These are phyloP conservation scores for Mortierella sp. DNA, from an alignment of 371 early-diverging fungal species.

Conservation along the genomic window DNA sequence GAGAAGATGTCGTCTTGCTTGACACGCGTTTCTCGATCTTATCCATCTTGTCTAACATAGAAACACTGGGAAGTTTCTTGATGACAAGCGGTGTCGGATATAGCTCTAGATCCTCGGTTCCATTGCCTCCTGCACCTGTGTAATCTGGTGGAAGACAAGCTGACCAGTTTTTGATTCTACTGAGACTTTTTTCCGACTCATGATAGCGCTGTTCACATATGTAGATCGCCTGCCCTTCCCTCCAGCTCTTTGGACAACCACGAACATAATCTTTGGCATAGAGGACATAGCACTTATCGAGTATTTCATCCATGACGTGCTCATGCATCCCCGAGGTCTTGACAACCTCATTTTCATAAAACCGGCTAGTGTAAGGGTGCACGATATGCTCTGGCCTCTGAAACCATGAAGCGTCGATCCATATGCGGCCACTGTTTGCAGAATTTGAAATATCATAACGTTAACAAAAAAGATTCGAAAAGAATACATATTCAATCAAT, in stretches of 20 bases:
- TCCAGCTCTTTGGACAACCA: conserved; percentile 54
- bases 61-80: conserved; percentile 14
- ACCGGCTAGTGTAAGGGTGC: conserved; percentile 50
- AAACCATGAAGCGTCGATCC: conserved; percentile 57
- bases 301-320: conserved; percentile 52
- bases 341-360: conserved; percentile 65
- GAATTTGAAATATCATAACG: neutral
- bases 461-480: neutral
- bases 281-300: conserved; percentile 62
- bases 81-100: conserved; percentile 26
- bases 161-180: conserved; percentile 61
- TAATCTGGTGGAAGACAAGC: conserved; percentile 6
- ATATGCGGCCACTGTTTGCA: neutral
- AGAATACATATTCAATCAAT: neutral
- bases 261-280: conserved; percentile 56
- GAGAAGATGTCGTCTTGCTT: too few relatives aligned
- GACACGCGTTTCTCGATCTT: too few relatives aligned
- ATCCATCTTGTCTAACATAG: neutral
- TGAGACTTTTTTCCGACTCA: conserved; percentile 46
- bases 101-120: conserved; percentile 9
- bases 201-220: conserved; percentile 63
- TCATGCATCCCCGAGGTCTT: conserved; percentile 56
- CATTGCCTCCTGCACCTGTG: conserved; percentile 17
- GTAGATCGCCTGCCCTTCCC: conserved; percentile 54
- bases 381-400: conserved; percentile 64